phyloP scores from a whole-genome alignment of 1,284 basidiomycete genomes.

The Pseudozyma flocculosa region DNA sequence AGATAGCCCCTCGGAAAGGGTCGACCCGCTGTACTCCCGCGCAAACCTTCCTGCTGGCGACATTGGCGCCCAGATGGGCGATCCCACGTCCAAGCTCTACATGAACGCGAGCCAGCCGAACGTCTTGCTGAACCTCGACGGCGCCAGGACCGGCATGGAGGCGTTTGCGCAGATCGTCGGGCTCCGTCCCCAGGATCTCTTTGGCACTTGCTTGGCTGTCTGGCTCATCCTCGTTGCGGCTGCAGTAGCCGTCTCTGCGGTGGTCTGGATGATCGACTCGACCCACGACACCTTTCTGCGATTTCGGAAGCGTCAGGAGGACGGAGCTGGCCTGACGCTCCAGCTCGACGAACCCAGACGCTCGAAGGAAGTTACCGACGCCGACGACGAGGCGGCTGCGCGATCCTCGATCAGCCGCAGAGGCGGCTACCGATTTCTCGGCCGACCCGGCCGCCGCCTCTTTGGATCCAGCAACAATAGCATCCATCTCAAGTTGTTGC shows the following conservation, averaged over 20 bases:
- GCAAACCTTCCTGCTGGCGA: conserved; percentile 39
- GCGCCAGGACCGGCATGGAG: conserved; percentile 65
- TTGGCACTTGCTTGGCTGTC: conserved; percentile 76
- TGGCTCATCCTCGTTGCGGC: conserved; percentile 78
- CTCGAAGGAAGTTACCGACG: conserved; percentile 15
- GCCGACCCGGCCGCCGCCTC: conserved; percentile 4
- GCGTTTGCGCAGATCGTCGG: conserved; percentile 79
- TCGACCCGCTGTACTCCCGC: conserved; percentile 29
- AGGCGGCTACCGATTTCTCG: conserved; percentile 33
- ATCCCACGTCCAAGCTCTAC: conserved; percentile 73
- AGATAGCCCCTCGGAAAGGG: conserved; percentile 6
- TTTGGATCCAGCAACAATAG: conserved; percentile 31
- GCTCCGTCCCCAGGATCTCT: conserved; percentile 77
- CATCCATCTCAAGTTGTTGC: conserved; percentile 53
- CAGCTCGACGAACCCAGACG: conserved; percentile 2
- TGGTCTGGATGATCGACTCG: conserved; percentile 64
- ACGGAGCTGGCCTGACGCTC: conserved; percentile 17
- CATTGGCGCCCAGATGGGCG: conserved; percentile 64
- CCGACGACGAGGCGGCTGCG: conserved; percentile 12
- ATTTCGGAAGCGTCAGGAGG: conserved; percentile 28
- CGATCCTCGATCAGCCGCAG: conserved; percentile 26
- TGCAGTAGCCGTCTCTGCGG: conserved; percentile 69
- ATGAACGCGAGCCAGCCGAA: conserved; percentile 72
- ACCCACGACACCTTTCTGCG: conserved; percentile 23
- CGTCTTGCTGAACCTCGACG: conserved; percentile 65